Base-by-base conservation (phyloP, 768 basidiomycete species). In the Wakefieldia striispora region DNA sequence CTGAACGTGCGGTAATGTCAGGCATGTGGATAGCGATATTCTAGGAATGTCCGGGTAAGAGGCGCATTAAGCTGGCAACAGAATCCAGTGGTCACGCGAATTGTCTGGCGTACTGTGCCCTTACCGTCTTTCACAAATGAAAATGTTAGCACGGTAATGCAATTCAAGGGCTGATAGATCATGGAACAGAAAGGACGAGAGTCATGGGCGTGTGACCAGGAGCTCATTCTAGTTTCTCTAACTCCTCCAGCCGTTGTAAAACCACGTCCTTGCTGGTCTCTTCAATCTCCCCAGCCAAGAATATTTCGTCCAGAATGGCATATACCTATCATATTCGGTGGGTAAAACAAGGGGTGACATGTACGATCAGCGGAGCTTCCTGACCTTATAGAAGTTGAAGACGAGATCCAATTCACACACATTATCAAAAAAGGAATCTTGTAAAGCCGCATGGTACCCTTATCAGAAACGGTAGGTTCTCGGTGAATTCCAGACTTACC, bases 261-360 rank as follows among this genome's bases (percentile, higher is more conserved):
- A 98, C 95, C 24, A 98, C 95, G 46, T 94, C 91, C 64, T 97
- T 98, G 66, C 90, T 93, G 29, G 95, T 98, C 71, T 98, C 97
- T 70, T 98, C 95, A 36, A 98, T 88, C 72, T 99, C 97, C 5
- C 97, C 97, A 3, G 97, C 97, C 13, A 99, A 78, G 73, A 99
- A 98, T 45, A 97, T 91, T 65, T 99, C 97, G 65, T 99, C 97
- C 49, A 99, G 76, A 47, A 99, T 97, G 3, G 97, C 94, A 62
- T 99, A 98, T 7, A 98, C 95, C 91, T 95, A 37, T 34, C 27
- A 11, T 19, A 10, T 43, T 45, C 16, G 2, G 17, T 16, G 11
- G 6, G 37, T 58, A 36, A 52, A 31, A 20, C 39, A 35, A 29
- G 12, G 44, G 26, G 19, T 27, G 21, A 52, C 68, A 2, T 2